phyloP scores from a whole-genome alignment of 2,329 filamentous ascomycete species.

The Aspergillus tanneri region DNA sequence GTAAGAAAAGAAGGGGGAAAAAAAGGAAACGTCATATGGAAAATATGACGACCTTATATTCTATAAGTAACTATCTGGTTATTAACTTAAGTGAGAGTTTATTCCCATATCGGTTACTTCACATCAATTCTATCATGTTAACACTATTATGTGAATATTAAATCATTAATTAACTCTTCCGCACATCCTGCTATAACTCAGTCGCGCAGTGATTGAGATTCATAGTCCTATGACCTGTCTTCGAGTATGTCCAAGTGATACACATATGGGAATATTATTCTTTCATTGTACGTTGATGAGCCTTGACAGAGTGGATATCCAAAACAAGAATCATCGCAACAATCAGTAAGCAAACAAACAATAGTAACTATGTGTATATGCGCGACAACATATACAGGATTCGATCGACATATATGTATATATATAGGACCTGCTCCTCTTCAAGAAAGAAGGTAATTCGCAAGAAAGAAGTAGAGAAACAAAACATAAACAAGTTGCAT shows the following conservation, averaged over 20 bases:
- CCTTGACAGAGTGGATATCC: neutral
- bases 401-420: neutral
- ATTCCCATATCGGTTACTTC: no score
- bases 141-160: no score
- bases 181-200: no score
- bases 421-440: neutral
- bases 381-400: neutral
- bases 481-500: conserved; percentile 2
- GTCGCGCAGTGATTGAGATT: no score
- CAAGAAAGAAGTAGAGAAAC: neutral
- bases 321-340: neutral
- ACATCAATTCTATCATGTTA: no score
- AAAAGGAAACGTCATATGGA: no score
- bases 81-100: no score
- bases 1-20: no score
- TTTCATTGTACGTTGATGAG: neutral
- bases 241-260: neutral
- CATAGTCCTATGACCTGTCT: neutral
- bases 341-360: neutral
- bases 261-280: neutral
- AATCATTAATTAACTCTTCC: no score
- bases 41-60: no score
- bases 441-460: neutral
- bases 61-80: no score
- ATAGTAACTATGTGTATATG: neutral